Evolutionary conservation across 768 basidiomycete species (phyloP), one percentile per base, ranked within the genome.

Genomic region (Suillus americanus): DNA sequence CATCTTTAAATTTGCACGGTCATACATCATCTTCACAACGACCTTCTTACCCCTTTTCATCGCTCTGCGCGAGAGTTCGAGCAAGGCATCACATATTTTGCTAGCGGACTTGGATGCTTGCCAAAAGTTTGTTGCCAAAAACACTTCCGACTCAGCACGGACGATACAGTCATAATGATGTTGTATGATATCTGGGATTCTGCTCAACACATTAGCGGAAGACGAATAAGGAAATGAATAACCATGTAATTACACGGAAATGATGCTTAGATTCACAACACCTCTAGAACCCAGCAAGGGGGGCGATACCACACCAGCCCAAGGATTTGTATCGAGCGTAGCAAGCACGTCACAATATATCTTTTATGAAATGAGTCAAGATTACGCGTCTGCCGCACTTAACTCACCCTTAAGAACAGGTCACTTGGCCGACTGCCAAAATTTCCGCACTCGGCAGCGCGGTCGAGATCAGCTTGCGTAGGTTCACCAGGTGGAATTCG

Each of bases 121-220:
- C 80, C 82, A 83, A 67, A 85, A 86, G 73, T 89, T 90, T 5
- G 89, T 90, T 2, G 87, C 87, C 16, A 91, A 77, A 67, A 91
- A 79, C 18, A 90, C 82, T 75, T 91, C 89, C 45, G 83, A 78
- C 69, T 88, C 76, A 10, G 89, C 89, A 37, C 80, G 77, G 28
- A 86, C 80, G 61, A 91, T 89, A 56, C 85, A 79, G 56, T 86
- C 83, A 23, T 82, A 79, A 75, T 89, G 88, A 69, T 91, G 89
- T 61, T 83, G 80, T 81, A 90, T 88, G 67, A 90, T 91, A 69
- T 91, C 90, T 0, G 90, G 88, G 53, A 90, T 87, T 50, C 82
- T 85, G 65, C 9, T 64, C 43, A 60, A 61, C 14, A 25, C 16
- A 43, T 74, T 9, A 70, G 68, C 23, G 25, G 50, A 60, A 33